Percentiles rank a stretch among this genome's conserved stretches.
These are phyloP conservation scores for Prunus mira DNA, from an alignment of 306 rosid genomes.

Conservation along the genomic window DNA sequence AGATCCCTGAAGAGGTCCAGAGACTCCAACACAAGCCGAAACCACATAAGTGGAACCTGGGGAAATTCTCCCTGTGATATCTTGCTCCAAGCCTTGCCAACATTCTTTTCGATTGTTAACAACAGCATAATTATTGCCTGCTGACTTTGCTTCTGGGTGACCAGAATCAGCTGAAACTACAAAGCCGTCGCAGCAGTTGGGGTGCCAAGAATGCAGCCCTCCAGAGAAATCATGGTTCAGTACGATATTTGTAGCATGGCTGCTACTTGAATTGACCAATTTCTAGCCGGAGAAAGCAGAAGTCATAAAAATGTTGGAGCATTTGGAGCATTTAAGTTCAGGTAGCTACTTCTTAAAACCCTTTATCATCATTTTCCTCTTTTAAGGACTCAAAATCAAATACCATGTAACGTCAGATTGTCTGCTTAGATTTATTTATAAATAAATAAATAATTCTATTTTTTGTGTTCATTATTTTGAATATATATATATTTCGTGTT, in stretches of 20 bases:
- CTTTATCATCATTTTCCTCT: background rate
- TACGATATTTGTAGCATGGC: constrained; percentile 51
- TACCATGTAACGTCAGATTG: background rate
- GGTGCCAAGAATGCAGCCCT: constrained; percentile 75
- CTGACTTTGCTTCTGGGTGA: constrained; percentile 24
- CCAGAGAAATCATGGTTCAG: constrained; percentile 75
- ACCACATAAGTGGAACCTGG: constrained; percentile 55
- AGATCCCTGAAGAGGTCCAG: constrained; percentile 53
- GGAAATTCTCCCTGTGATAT: constrained; percentile 57
- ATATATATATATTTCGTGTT: no score
- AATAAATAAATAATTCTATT: no score
- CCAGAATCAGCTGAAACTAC: constrained; percentile 49
- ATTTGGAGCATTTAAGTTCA: background rate
- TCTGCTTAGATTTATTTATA: background rate
- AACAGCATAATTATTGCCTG: constrained; percentile 52
- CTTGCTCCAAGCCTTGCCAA: constrained; percentile 98
- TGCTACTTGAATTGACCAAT: constrained; percentile 26
- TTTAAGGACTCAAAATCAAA: background rate
- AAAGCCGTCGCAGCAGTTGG: constrained; percentile 63
- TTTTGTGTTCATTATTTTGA: no score
- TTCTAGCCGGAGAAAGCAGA: constrained; percentile 33
- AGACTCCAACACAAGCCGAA: constrained; percentile 76
- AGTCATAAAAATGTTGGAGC: background rate
- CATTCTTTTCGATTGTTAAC: constrained; percentile 63
- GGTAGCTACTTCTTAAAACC: background rate